Percentiles rank a stretch among this genome's conserved stretches.
phyloP scores from a whole-genome alignment of 306 rosid genomes.

The Begonia fuchsioides region DNA sequence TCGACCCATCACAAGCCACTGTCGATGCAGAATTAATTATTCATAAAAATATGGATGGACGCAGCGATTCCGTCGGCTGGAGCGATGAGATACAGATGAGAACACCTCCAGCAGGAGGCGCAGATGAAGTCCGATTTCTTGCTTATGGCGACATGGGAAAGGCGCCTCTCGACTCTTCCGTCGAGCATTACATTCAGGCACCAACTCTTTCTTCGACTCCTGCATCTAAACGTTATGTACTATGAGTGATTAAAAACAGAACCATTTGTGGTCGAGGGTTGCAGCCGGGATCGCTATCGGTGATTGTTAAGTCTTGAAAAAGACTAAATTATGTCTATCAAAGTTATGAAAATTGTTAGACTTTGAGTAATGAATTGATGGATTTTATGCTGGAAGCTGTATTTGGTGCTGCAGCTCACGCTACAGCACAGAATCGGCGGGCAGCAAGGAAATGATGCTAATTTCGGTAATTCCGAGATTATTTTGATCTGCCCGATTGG shows the following conservation, averaged over 20 bases:
- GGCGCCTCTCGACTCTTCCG: slow-evolving; percentile 62
- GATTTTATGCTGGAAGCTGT: no score
- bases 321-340: no score
- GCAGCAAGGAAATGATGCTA: no score
- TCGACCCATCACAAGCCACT: neutral
- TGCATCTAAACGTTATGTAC: no score
- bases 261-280: neutral
- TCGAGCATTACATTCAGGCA: slow-evolving; percentile 89
- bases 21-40: no score
- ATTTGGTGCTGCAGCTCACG: no score
- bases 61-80: slow-evolving; percentile 65
- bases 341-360: no score
- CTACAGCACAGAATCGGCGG: no score
- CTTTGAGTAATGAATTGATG: no score
- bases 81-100: slow-evolving; percentile 37
- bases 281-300: slow-evolving; percentile 87
- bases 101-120: slow-evolving; percentile 78
- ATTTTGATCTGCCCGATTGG: no score
- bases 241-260: neutral
- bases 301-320: no score
- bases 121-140: slow-evolving; percentile 47
- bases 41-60: neutral
- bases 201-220: neutral
- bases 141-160: slow-evolving; percentile 90
- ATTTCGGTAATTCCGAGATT: no score